Evolutionary conservation across 2,329 filamentous ascomycete genomes (phyloP).

Genomic region (Zymoseptoria passerinii): DNA sequence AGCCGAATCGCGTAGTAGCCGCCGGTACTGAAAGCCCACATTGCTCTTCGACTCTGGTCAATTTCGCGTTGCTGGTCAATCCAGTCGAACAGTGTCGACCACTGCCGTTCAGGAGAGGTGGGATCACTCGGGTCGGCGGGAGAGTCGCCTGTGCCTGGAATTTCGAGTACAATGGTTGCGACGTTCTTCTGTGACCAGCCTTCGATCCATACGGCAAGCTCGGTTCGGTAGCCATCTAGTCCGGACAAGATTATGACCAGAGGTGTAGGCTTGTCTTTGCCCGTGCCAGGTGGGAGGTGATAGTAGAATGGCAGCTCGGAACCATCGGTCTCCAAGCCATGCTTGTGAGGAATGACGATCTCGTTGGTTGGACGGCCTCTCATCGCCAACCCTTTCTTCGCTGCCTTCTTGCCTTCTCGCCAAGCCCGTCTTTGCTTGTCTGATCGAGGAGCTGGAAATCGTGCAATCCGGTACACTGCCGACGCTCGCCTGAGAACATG

Average conservation of each 20-base stretch:
- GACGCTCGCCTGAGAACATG: slow-evolving; percentile 61
- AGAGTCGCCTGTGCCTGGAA: slow-evolving; percentile 51
- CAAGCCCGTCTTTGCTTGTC: slow-evolving; percentile 53
- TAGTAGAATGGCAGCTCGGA: slow-evolving; percentile 56
- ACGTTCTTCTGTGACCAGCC: slow-evolving; percentile 44
- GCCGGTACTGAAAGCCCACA: slow-evolving; percentile 52
- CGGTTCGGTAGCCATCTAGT: slow-evolving; percentile 52
- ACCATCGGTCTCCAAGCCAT: slow-evolving; percentile 45
- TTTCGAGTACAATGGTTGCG: slow-evolving; percentile 46
- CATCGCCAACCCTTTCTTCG: slow-evolving; percentile 47
- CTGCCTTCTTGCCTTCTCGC: slow-evolving; percentile 55
- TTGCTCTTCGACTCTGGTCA: slow-evolving; percentile 40
- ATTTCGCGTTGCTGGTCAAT: slow-evolving; percentile 40
- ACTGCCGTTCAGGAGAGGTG: slow-evolving; percentile 45
- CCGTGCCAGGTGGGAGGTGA: slow-evolving; percentile 46
- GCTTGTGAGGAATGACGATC: slow-evolving; percentile 51
- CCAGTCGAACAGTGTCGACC: slow-evolving; percentile 48
- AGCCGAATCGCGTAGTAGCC: slow-evolving; percentile 51
- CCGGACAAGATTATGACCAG: slow-evolving; percentile 50
- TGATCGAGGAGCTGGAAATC: slow-evolving; percentile 53
- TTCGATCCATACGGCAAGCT: slow-evolving; percentile 46
- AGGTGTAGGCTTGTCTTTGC: slow-evolving; percentile 38
- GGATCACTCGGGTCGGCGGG: slow-evolving; percentile 42
- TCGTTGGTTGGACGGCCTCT: slow-evolving; percentile 53
- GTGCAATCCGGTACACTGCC: slow-evolving; percentile 63